These are phyloP conservation scores for Auriscalpium vulgare DNA, from an alignment of 768 basidiomycete genomes.

Conservation along the genomic window DNA sequence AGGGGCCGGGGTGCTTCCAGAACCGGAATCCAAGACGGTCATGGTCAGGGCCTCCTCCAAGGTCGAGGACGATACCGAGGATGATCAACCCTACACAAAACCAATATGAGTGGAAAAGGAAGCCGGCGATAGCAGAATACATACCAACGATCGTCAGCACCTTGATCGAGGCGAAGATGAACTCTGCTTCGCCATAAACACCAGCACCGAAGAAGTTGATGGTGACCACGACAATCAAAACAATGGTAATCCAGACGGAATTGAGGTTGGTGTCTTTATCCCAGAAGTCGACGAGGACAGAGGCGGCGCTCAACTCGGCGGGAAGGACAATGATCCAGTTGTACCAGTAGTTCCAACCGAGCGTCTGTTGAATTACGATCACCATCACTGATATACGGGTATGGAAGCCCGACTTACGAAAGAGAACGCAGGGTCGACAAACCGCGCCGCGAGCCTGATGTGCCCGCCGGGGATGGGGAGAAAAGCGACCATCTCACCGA, in stretches of 20 bases:
- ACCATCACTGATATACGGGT: neutral
- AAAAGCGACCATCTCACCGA: constrained; percentile 72
- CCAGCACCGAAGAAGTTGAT: constrained; percentile 18
- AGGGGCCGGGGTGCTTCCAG: constrained; percentile 87
- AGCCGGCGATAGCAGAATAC: constrained; percentile 32
- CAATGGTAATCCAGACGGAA: constrained; percentile 76
- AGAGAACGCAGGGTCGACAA: constrained; percentile 72
- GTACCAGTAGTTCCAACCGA: constrained; percentile 48
- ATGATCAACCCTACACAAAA: constrained; percentile 32
- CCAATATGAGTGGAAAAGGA: constrained; percentile 19
- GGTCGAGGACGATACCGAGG: constrained; percentile 63
- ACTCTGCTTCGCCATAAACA: constrained; percentile 81
- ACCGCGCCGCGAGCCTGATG: constrained; percentile 75
- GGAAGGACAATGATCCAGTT: constrained; percentile 63
- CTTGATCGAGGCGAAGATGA: constrained; percentile 86
- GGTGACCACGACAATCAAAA: constrained; percentile 58
- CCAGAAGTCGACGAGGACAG: constrained; percentile 76
- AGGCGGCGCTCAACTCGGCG: constrained; percentile 66
- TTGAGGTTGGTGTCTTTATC: constrained; percentile 43
- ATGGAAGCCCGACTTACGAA: constrained; percentile 16
- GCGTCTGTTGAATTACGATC: constrained; percentile 15
- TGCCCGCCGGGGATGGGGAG: constrained; percentile 76
- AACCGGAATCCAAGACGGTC: constrained; percentile 66
- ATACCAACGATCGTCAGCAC: constrained; percentile 71
- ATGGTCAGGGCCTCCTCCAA: constrained; percentile 81